phyloP scores from a whole-genome alignment of 371 early-diverging fungal genomes.

The Rhizopus sp. region DNA sequence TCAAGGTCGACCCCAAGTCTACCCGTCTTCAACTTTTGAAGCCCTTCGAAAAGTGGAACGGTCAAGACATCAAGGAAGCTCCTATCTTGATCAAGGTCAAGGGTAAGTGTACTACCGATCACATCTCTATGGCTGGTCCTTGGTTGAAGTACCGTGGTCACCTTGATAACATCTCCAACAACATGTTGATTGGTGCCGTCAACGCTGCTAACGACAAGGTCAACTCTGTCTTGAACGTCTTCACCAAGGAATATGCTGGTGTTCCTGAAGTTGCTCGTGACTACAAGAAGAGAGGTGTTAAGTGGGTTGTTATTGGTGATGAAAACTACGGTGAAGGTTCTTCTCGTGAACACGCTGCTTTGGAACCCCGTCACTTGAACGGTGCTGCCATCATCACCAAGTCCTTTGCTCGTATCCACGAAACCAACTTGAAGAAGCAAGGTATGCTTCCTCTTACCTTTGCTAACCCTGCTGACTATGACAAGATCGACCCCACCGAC shows the following conservation, averaged over 20 bases:
- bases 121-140: conserved; percentile 77
- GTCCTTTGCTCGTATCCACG: conserved; percentile 96
- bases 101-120: conserved; percentile 98
- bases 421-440: conserved; percentile 98
- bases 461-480: conserved; percentile 83
- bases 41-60: conserved; percentile 90
- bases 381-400: conserved; percentile 83
- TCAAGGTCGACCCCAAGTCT: conserved; percentile 77
- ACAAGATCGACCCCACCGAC: conserved; percentile 73
- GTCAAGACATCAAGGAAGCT: conserved; percentile 76
- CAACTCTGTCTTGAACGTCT: conserved; percentile 40
- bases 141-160: conserved; percentile 96
- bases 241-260: conserved; percentile 40
- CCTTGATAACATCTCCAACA: conserved; percentile 84
- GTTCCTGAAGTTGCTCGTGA: conserved; percentile 68
- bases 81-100: conserved; percentile 92
- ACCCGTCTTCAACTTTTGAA: conserved; percentile 88
- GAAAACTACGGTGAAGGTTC: conserved; percentile 98
- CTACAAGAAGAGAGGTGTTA: conserved; percentile 73
- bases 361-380: conserved; percentile 86
- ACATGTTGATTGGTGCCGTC: conserved; percentile 93
- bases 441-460: conserved; percentile 94
- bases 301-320: conserved; percentile 92
- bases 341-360: conserved; percentile 91
- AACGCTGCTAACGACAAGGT: conserved; percentile 79